Percentiles rank a stretch among this genome's conserved stretches.
Evolutionary conservation across 345 rosid species (phyloP).

Genomic region (Gossypium anomalum): DNA sequence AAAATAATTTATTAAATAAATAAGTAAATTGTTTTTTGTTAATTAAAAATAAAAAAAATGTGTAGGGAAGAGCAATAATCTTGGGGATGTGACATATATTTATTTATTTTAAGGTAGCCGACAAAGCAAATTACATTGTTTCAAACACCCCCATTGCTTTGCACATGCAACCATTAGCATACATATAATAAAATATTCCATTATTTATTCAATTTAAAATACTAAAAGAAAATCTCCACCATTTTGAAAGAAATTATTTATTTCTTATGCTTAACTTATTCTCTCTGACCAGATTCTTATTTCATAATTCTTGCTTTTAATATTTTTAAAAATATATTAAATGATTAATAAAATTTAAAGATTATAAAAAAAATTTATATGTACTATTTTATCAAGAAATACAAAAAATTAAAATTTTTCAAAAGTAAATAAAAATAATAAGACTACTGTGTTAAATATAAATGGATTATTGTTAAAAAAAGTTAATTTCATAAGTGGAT

Average conservation of each 20-base stretch:
- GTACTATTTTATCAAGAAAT: no score
- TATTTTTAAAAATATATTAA: no score
- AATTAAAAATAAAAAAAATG: not conserved
- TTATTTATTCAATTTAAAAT: not conserved
- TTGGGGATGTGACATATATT: conserved; percentile 24
- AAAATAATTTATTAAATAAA: no score
- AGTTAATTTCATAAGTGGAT: no score
- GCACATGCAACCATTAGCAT: conserved; percentile 40
- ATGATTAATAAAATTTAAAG: no score
- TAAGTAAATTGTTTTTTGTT: not conserved
- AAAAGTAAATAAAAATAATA: no score
- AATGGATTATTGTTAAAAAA: no score
- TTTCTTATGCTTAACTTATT: not conserved
- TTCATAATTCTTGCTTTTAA: not conserved
- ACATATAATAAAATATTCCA: not conserved
- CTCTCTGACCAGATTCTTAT: not conserved
- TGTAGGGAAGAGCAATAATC: not conserved
- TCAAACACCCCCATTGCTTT: conserved; percentile 13
- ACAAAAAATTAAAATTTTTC: no score
- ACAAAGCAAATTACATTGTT: conserved; percentile 29
- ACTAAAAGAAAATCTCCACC: not conserved
- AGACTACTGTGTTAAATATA: no score
- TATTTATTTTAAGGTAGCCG: conserved; percentile 32
- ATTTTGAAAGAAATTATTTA: not conserved
- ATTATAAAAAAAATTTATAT: no score